Conservation (phyloP, 129 eudicot genomes). For the Calendula officinalis region DNA sequence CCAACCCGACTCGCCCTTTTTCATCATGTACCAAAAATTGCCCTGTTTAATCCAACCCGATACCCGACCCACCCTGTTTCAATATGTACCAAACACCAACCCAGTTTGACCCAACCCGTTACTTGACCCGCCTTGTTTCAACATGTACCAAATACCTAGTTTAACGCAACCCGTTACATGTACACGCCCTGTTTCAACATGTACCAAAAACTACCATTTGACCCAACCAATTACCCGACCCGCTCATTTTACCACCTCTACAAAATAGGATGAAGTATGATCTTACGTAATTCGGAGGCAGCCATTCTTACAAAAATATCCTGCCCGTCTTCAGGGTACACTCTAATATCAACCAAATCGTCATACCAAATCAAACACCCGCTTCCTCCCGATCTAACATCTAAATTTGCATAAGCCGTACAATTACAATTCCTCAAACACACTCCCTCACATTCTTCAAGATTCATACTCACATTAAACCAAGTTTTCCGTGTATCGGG, state of each 20-base stretch:
- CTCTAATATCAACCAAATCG: conserved; percentile 52
- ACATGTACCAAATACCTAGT: too few species aligned
- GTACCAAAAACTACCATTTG: neutral
- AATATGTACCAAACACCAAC: too few species aligned
- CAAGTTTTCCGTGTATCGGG: conserved; percentile 33
- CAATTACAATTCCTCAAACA: conserved; percentile 49
- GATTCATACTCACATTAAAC: conserved; percentile 39
- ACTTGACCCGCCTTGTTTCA: too few species aligned
- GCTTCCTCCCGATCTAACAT: conserved; percentile 28
- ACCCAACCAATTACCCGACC: neutral
- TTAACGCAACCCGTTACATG: too few species aligned
- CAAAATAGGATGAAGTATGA: neutral
- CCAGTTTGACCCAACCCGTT: too few species aligned
- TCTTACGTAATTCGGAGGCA: conserved; percentile 42
- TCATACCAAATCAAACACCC: conserved; percentile 58
- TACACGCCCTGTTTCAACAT: too few species aligned
- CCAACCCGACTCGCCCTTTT: too few species aligned
- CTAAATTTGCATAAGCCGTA: conserved; percentile 41
- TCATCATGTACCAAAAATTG: too few species aligned
- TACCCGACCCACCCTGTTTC: too few species aligned
- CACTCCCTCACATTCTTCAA: conserved; percentile 35
- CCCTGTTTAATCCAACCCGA: too few species aligned
- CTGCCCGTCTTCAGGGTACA: conserved; percentile 36
- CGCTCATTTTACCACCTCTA: neutral
- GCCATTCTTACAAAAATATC: conserved; percentile 51